Evolutionary conservation across 768 basidiomycete species (phyloP).

Genomic region (Phaffia australis): DNA sequence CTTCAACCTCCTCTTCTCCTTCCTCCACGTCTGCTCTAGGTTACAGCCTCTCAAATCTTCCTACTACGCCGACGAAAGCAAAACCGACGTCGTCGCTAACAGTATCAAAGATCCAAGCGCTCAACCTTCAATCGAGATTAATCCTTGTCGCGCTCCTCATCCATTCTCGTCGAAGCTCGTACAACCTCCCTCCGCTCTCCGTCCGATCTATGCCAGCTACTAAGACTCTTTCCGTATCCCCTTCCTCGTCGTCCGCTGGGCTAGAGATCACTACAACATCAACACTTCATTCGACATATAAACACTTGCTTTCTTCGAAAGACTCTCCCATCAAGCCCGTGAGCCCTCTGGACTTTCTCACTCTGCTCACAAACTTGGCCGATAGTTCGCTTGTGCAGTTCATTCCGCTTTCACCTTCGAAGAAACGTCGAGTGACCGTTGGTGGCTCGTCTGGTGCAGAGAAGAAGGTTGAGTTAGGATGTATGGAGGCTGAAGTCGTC

Average conservation of each 20-base stretch:
- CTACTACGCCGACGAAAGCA: conserved; percentile 8
- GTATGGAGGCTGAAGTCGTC: conserved; percentile 34
- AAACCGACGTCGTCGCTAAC: conserved; percentile 8
- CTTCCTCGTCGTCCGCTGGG: not conserved
- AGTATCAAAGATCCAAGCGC: conserved; percentile 34
- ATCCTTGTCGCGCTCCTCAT: conserved; percentile 36
- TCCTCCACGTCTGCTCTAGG: not conserved
- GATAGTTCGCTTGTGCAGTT: conserved; percentile 34
- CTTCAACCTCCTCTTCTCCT: conserved; percentile 16
- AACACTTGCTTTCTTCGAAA: conserved; percentile 32
- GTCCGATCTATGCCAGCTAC: conserved; percentile 22
- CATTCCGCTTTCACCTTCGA: conserved; percentile 16
- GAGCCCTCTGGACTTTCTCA: conserved; percentile 37
- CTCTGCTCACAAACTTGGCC: conserved; percentile 37
- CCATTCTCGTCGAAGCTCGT: conserved; percentile 28
- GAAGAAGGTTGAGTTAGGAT: conserved; percentile 31
- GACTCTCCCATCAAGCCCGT: conserved; percentile 35
- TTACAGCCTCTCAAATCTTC: not conserved
- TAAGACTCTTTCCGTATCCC: not conserved
- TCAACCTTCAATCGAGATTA: conserved; percentile 38
- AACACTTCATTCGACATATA: conserved; percentile 36
- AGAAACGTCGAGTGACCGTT: conserved; percentile 25
- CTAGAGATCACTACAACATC: conserved; percentile 21
- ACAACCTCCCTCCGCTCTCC: conserved; percentile 27
- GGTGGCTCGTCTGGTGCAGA: conserved; percentile 8